Evolutionary conservation across 306 rosid genomes (phyloP).

Genomic region (Vigna unguiculata): DNA sequence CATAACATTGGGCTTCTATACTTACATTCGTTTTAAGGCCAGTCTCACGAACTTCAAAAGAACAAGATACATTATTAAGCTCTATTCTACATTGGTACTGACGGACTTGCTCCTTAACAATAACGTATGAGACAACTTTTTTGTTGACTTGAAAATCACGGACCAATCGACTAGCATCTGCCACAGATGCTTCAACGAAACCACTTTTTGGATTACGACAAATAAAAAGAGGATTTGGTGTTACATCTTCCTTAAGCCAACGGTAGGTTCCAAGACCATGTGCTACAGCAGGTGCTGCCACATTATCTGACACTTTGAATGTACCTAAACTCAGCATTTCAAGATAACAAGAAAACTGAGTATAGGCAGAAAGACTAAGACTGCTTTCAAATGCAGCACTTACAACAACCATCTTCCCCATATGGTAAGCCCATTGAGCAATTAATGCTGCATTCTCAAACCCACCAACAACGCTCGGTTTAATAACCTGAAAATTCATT

Average conservation of each 20-base stretch:
- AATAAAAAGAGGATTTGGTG: constrained; percentile 63
- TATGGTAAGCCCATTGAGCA: constrained; percentile 90
- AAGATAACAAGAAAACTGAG: constrained; percentile 79
- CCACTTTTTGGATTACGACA: constrained; percentile 64
- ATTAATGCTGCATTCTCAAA: constrained; percentile 84
- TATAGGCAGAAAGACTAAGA: constrained; percentile 83
- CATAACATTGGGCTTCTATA: constrained; percentile 32
- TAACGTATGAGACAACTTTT: constrained; percentile 49
- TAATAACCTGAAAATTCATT: constrained; percentile 74
- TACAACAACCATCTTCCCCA: constrained; percentile 85
- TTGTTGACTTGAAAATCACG: constrained; percentile 66
- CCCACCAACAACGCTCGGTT: constrained; percentile 94
- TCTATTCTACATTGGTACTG: constrained; percentile 58
- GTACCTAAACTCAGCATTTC: constrained; percentile 62
- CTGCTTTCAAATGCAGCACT: constrained; percentile 97
- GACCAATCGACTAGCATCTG: constrained; percentile 66
- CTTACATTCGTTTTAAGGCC: constrained; percentile 77
- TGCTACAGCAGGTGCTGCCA: constrained; percentile 59
- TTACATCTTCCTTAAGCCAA: constrained; percentile 89
- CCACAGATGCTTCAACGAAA: constrained; percentile 77
- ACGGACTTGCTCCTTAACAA: constrained; percentile 57
- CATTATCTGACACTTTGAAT: constrained; percentile 49
- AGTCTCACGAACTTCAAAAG: constrained; percentile 69
- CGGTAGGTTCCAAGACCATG: constrained; percentile 94
- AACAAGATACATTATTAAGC: constrained; percentile 56